Evolutionary conservation across 2,329 filamentous ascomycete genomes (phyloP), one percentile per base, ranked within the genome.

Genomic region (Fusarium austroafricanum): DNA sequence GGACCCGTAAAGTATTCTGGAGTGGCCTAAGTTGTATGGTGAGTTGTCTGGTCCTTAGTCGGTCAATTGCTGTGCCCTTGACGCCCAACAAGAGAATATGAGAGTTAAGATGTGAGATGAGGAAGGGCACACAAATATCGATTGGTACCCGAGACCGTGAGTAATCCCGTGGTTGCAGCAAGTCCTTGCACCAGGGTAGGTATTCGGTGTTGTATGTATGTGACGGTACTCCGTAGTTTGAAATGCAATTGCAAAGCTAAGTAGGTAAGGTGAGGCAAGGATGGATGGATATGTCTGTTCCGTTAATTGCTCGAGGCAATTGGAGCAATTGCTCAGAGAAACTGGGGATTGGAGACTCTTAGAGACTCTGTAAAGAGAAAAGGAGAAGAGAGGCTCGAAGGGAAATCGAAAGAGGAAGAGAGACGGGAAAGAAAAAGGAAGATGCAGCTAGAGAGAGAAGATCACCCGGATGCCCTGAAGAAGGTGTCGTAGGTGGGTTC

Each of bases 21-120:
- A 54, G 51, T 54, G 53, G 65, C 43, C 61, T 58, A 61, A 60
- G 38, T 52, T 39, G 45, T 35, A 45, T 55, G 65, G 44, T 69
- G 66, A 69, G 66, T 52, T 68, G 66, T 67, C 51, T 61, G 60
- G 26, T 62, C 47, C 61, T 50, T 60, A 54, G 65, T 67, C 66
- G 66, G 66, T 68, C 66, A 69, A 58, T 56, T 68, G 45, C 31
- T 51, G 40, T 49, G 49, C 47, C 42, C 63, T 69, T 69, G 66
- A 55, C 56, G 62, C 52, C 66, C 61, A 70, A 68, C 63, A 53
- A 47, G 44, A 43, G 52, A 59, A 60, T 40, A 51, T 18, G 29
- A 44, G 23, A 50, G 33, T 45, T 46, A 53, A 62, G 65, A 66
- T 44, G 65, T 46, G 35, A 51, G 39, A 49, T 29, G 40, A 44